Conservation (phyloP, 306 rosid genomes). For the Cicer arietinum region DNA sequence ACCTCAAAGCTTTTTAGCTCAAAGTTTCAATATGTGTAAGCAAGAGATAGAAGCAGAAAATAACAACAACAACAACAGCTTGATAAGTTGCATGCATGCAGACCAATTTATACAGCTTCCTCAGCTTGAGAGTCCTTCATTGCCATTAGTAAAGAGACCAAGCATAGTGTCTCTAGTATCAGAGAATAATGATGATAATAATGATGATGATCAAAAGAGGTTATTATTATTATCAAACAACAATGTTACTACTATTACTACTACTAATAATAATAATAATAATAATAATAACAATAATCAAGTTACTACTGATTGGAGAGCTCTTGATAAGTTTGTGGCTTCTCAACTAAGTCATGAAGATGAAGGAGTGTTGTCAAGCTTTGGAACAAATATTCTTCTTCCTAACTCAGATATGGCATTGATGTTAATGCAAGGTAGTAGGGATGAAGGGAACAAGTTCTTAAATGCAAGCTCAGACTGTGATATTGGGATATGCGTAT, state of each 20-base stretch:
- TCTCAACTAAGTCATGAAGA: conserved; percentile 89
- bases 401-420: conserved; percentile 51
- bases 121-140: conserved; percentile 80
- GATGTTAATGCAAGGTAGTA: conserved; percentile 59
- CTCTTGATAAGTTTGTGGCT: conserved; percentile 93
- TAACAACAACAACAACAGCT: conserved; percentile 8
- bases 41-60: conserved; percentile 78
- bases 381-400: conserved; percentile 40
- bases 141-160: conserved; percentile 69
- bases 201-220: conserved; percentile 45
- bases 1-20: conserved; percentile 52
- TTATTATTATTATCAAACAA: conserved; percentile 27
- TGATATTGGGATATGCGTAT: conserved; percentile 93
- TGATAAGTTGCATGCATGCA: conserved; percentile 55
- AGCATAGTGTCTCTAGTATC: conserved; percentile 56
- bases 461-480: conserved; percentile 65
- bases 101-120: conserved; percentile 81
- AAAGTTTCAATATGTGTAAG: conserved; percentile 67
- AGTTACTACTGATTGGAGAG: conserved; percentile 96
- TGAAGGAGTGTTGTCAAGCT: conserved; percentile 55
- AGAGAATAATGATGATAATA: conserved; percentile 51
- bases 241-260: too few relatives aligned
- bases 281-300: conserved; percentile 44
- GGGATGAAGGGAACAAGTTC: conserved; percentile 62
- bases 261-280: conserved; percentile 16